Percentiles rank a stretch among this genome's conserved stretches.
Evolutionary conservation across 1,284 basidiomycete species (phyloP).

Genomic region (Fomitopsis schrenkii): DNA sequence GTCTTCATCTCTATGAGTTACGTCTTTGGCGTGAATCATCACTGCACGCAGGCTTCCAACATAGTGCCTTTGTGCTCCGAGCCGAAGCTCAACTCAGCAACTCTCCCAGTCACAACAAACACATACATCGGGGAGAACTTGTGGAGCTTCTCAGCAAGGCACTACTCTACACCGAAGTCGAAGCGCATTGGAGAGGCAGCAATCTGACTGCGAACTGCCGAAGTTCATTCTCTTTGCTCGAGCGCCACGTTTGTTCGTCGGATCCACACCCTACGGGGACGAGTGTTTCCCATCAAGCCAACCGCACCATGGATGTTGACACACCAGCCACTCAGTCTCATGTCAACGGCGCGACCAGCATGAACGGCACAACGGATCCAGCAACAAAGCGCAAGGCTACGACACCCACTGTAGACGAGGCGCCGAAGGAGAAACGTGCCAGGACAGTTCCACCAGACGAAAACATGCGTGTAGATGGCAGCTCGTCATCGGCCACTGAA

Average conservation of each 20-base stretch:
- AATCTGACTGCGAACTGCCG: constrained; percentile 59
- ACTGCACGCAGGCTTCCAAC: constrained; percentile 56
- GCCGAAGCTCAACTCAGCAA: constrained; percentile 66
- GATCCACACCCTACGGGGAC: constrained; percentile 26
- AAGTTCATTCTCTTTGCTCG: constrained; percentile 64
- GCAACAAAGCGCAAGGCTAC: constrained; percentile 27
- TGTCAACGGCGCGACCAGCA: constrained; percentile 2
- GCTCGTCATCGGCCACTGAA: constrained; percentile 19
- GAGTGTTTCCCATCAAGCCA: not conserved
- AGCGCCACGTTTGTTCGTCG: constrained; percentile 60
- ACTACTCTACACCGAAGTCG: constrained; percentile 79
- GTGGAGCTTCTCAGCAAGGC: constrained; percentile 79
- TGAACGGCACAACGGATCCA: constrained; percentile 16
- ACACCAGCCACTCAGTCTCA: not conserved
- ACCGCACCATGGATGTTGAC: not conserved
- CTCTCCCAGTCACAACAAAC: constrained; percentile 60
- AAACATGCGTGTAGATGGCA: constrained; percentile 22
- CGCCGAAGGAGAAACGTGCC: constrained; percentile 27
- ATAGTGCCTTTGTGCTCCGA: constrained; percentile 73
- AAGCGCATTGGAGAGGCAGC: constrained; percentile 71
- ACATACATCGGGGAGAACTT: constrained; percentile 79
- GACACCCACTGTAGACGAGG: constrained; percentile 20
- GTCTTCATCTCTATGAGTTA: not conserved
- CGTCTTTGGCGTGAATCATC: not conserved
- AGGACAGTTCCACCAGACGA: constrained; percentile 21